Evolutionary conservation across 78 protist genomes (phyloP).

Genomic region (Dictyostelium intermedium): DNA sequence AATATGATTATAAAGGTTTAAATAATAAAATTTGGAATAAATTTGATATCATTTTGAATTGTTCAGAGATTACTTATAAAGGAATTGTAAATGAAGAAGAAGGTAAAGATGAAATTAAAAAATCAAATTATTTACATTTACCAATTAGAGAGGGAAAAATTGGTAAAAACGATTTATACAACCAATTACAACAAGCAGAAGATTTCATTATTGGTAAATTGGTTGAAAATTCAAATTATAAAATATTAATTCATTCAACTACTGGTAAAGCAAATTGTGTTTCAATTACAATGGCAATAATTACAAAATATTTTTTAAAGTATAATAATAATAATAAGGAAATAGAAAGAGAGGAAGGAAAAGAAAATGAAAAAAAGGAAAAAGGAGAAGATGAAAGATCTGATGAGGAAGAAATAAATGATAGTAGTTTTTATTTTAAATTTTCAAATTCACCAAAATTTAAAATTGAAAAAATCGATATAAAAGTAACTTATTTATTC

Average conservation of each 20-base stretch:
- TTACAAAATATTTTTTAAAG: constrained; percentile 24
- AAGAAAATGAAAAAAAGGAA: background rate
- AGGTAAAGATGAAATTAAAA: background rate
- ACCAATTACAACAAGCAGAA: constrained; percentile 7
- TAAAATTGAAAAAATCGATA: constrained; percentile 14
- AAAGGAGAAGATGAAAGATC: background rate
- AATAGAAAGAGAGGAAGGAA: background rate
- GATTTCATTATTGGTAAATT: background rate
- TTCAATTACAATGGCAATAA: background rate
- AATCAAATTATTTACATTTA: constrained; percentile 4
- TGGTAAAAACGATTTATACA: constrained; percentile 15
- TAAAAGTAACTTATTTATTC: constrained; percentile 17
- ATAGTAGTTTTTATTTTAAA: background rate
- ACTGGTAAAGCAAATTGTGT: constrained; percentile 51
- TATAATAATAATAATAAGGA: background rate
- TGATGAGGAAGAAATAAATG: background rate
- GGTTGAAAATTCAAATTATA: background rate
- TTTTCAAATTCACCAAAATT: background rate
- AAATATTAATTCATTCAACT: constrained; percentile 35
- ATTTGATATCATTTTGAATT: constrained; percentile 38
- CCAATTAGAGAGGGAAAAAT: constrained; percentile 47
- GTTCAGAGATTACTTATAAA: background rate
- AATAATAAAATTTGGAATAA: background rate
- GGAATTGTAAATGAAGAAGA: background rate
- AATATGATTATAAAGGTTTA: background rate